These are phyloP conservation scores for Xylariaceae sp. DNA, from an alignment of 2,329 filamentous ascomycete genomes.

Conservation along the genomic window DNA sequence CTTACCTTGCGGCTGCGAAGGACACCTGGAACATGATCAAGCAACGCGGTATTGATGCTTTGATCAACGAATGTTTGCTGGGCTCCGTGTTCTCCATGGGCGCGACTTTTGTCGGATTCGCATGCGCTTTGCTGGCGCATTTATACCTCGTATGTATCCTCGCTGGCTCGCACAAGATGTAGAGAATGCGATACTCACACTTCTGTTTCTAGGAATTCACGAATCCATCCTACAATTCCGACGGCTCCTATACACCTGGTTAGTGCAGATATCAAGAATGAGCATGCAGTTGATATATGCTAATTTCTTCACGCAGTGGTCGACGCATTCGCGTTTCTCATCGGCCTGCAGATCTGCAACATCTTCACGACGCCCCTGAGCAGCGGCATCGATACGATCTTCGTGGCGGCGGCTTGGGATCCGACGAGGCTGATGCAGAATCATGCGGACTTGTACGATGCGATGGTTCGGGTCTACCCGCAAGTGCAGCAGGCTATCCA, in stretches of 20 bases:
- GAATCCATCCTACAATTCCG: slow-evolving; percentile 24
- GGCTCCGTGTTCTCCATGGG: slow-evolving; percentile 53
- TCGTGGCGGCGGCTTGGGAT: slow-evolving; percentile 69
- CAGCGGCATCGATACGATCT: slow-evolving; percentile 87
- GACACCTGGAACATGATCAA: slow-evolving; percentile 87
- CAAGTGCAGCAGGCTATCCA: slow-evolving; percentile 75
- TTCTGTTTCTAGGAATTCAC: slow-evolving; percentile 24
- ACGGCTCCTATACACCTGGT: slow-evolving; percentile 29
- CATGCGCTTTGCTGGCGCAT: slow-evolving; percentile 75
- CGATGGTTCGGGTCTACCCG: slow-evolving; percentile 78
- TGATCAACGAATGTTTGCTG: slow-evolving; percentile 83
- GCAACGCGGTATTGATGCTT: slow-evolving; percentile 81
- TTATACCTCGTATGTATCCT: slow-evolving; percentile 73
- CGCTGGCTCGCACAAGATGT: neutral
- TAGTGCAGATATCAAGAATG: slow-evolving; percentile 6
- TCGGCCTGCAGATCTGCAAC: slow-evolving; percentile 84
- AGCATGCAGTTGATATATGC: neutral
- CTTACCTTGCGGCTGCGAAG: slow-evolving; percentile 81
- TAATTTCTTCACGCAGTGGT: slow-evolving; percentile 20
- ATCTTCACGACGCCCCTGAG: slow-evolving; percentile 84
- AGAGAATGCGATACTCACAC: slow-evolving; percentile 2
- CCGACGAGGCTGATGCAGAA: slow-evolving; percentile 71
- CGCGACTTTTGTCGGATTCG: slow-evolving; percentile 75
- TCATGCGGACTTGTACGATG: slow-evolving; percentile 74
- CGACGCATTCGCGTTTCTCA: slow-evolving; percentile 60